Evolutionary conservation across 768 basidiomycete species (phyloP).

Genomic region (Auricularia cornea): DNA sequence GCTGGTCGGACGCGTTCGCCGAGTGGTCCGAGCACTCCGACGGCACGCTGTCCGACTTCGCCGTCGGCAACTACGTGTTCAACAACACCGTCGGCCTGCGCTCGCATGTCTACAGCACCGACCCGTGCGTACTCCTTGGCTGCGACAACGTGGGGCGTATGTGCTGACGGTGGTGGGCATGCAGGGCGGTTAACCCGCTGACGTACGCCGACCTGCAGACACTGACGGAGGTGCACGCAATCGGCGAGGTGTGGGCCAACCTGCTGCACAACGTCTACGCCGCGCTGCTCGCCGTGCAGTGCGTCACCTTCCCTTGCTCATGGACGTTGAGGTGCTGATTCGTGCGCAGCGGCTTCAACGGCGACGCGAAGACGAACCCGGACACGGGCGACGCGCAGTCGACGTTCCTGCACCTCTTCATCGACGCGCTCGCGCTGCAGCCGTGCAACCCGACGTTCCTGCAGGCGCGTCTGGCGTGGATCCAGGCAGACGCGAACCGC

Average conservation of each 20-base stretch:
- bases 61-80: slow-evolving; percentile 46
- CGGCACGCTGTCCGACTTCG: slow-evolving; percentile 24
- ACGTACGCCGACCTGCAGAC: slow-evolving; percentile 31
- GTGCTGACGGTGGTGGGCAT: background rate
- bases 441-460: slow-evolving; percentile 41
- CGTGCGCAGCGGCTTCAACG: background rate
- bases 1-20: slow-evolving; percentile 30
- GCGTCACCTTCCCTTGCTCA: slow-evolving; percentile 9
- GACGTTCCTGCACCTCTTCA: slow-evolving; percentile 42
- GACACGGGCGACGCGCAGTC: background rate
- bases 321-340: background rate
- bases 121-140: slow-evolving; percentile 28
- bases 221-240: slow-evolving; percentile 37
- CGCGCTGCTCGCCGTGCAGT: slow-evolving; percentile 20
- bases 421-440: slow-evolving; percentile 41
- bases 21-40: slow-evolving; percentile 32
- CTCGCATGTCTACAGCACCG: slow-evolving; percentile 48
- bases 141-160: slow-evolving; percentile 10
- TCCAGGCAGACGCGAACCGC: slow-evolving; percentile 43
- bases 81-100: slow-evolving; percentile 45
- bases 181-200: slow-evolving; percentile 32
- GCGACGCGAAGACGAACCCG: background rate
- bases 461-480: slow-evolving; percentile 40
- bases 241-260: slow-evolving; percentile 46
- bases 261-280: slow-evolving; percentile 30